These are phyloP conservation scores for Suhomyces bokatorum DNA, from an alignment of 1,139 yeast genomes.

Conservation along the genomic window DNA sequence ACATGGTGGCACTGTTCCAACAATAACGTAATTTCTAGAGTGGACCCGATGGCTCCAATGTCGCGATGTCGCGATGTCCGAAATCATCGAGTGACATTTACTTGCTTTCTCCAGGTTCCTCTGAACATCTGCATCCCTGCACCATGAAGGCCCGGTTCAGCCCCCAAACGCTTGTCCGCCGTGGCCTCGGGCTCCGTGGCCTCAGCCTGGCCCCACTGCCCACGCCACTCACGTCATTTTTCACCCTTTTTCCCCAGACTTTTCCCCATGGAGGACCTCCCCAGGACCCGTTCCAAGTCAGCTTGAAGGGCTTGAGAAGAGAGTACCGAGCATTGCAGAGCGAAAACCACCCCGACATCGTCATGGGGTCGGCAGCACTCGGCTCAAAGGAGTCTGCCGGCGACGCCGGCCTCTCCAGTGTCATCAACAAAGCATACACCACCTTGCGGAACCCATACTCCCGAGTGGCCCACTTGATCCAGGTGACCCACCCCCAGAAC, in stretches of 20 bases:
- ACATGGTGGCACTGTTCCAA: slow-evolving; percentile 22
- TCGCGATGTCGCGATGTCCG: slow-evolving; percentile 2
- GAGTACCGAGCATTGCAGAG: slow-evolving; percentile 78
- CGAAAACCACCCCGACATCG: slow-evolving; percentile 76
- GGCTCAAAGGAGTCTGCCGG: slow-evolving; percentile 16
- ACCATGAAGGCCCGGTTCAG: not conserved
- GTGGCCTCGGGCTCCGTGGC: not conserved
- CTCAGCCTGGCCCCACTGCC: not conserved
- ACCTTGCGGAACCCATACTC: slow-evolving; percentile 68
- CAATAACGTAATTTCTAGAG: not conserved
- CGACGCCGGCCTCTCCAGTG: slow-evolving; percentile 42
- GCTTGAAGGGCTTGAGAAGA: slow-evolving; percentile 55
- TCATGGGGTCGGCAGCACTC: slow-evolving; percentile 31
- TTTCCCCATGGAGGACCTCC: slow-evolving; percentile 75
- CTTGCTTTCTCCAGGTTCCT: not conserved
- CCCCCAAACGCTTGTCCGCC: too few species aligned
- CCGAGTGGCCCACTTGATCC: slow-evolving; percentile 48
- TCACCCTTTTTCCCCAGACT: slow-evolving; percentile 70
- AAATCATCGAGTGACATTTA: not conserved
- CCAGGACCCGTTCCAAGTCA: slow-evolving; percentile 56
- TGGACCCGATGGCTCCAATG: slow-evolving; percentile 1
- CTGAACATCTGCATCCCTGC: not conserved
- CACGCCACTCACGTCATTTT: slow-evolving; percentile 34
- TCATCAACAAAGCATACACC: slow-evolving; percentile 74
- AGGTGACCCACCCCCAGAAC: slow-evolving; percentile 38